Conservation (phyloP, 306 rosid genomes). For the Prunus kanzakura region DNA sequence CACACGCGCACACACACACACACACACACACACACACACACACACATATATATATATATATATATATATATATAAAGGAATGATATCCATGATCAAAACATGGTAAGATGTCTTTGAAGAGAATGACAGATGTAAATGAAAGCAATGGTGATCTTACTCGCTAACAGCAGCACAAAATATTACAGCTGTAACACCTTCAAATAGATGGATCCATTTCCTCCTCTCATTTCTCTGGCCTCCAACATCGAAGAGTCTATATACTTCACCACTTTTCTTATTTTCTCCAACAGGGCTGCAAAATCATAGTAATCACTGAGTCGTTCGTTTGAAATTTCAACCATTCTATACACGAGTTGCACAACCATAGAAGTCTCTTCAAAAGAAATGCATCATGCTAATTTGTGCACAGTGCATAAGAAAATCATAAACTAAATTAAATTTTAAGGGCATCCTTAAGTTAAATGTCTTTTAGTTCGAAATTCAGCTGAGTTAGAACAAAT, state of each 20-base stretch:
- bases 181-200: constrained; percentile 97
- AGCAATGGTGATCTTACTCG: constrained; percentile 61
- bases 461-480: not conserved
- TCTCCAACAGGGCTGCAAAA: constrained; percentile 95
- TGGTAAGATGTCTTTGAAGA: not conserved
- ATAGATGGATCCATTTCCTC: constrained; percentile 99
- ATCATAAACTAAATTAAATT: not conserved
- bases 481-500: not conserved
- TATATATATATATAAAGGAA: too few species aligned
- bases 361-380: not conserved
- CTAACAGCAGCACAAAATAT: constrained; percentile 98
- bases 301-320: constrained; percentile 22
- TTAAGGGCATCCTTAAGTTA: not conserved
- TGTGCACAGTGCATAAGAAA: not conserved
- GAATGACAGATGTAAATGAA: not conserved
- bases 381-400: not conserved
- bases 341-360: not conserved
- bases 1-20: too few species aligned
- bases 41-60: too few species aligned
- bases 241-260: constrained; percentile 91
- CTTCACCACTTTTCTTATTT: constrained; percentile 96
- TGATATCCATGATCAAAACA: too few species aligned
- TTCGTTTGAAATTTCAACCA: not conserved
- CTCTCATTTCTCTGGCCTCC: constrained; percentile 99
- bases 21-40: too few species aligned